A percentile compares a stretch with the other conserved stretches of the same genome.
These are phyloP conservation scores for Musa troglodytarum DNA, from an alignment of 176 grass and related monocot species.

Conservation along the genomic window DNA sequence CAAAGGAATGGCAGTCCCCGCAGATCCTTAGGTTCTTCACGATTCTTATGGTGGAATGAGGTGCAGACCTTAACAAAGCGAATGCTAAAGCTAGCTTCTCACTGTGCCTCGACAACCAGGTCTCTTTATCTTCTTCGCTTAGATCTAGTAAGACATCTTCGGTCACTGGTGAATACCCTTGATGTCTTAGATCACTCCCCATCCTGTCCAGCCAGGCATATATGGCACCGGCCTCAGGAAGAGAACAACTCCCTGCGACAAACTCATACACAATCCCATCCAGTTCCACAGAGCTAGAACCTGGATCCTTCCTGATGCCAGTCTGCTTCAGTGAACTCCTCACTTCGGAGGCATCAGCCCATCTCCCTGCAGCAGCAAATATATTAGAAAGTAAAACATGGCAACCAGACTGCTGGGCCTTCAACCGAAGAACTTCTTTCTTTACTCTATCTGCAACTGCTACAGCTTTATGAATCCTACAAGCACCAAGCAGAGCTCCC, in stretches of 20 bases:
- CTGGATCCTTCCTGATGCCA: slow-evolving; percentile 30
- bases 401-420: slow-evolving; percentile 27
- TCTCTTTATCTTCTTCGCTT: slow-evolving; percentile 20
- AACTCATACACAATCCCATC: slow-evolving; percentile 18
- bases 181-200: not conserved
- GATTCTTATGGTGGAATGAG: slow-evolving; percentile 1
- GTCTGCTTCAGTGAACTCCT: slow-evolving; percentile 34
- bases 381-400: slow-evolving; percentile 54
- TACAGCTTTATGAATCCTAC: slow-evolving; percentile 41
- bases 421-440: slow-evolving; percentile 23
- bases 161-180: slow-evolving; percentile 1
- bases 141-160: slow-evolving; percentile 9
- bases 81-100: slow-evolving; percentile 18
- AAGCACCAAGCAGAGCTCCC: slow-evolving; percentile 47
- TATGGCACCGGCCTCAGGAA: not conserved
- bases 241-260: not conserved
- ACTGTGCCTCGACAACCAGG: slow-evolving; percentile 14
- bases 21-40: slow-evolving; percentile 16
- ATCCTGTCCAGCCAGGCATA: slow-evolving; percentile 4
- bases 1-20: slow-evolving; percentile 15
- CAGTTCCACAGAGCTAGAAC: slow-evolving; percentile 32
- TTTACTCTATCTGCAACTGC: slow-evolving; percentile 47
- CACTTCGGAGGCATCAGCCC: slow-evolving; percentile 32
- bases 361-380: slow-evolving; percentile 40
- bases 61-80: not conserved